Conservation (phyloP, 192 early-diverging fungal species). For the Backusella australiensis region DNA sequence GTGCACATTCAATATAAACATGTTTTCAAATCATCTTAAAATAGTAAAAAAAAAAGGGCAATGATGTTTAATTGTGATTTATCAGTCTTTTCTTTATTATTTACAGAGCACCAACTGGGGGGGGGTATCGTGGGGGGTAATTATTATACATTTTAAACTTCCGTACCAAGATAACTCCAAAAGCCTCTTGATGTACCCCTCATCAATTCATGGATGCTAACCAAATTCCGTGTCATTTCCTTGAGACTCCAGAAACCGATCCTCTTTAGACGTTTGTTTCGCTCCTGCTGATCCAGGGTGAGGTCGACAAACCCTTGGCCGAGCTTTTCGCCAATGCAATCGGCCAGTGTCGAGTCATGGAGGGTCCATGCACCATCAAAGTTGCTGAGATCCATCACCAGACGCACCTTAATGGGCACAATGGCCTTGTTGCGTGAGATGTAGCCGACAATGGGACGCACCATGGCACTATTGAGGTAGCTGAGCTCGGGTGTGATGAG, state of each 20-base stretch:
- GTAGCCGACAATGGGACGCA: conserved; percentile 91
- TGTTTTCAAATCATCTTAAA: background rate
- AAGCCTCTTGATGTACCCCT: conserved; percentile 67
- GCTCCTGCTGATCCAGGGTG: conserved; percentile 78
- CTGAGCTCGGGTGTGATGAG: conserved; percentile 64
- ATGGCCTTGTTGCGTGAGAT: conserved; percentile 91
- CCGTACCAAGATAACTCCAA: conserved; percentile 42
- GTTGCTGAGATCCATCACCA: conserved; percentile 72
- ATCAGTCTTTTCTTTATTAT: background rate
- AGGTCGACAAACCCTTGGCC: conserved; percentile 80
- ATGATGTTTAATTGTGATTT: background rate
- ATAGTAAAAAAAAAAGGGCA: background rate
- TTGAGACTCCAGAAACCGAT: conserved; percentile 89
- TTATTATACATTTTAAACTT: background rate
- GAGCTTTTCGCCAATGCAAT: conserved; percentile 72
- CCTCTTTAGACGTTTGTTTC: conserved; percentile 77
- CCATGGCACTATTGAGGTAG: conserved; percentile 80
- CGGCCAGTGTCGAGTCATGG: conserved; percentile 77
- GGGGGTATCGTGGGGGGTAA: background rate
- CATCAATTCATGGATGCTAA: conserved; percentile 70
- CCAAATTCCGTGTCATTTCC: conserved; percentile 68
- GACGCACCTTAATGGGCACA: conserved; percentile 78
- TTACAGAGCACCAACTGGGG: background rate
- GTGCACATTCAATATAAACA: background rate
- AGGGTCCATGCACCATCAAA: conserved; percentile 94